A percentile compares a stretch with the other conserved stretches of the same genome.
Evolutionary conservation across 768 basidiomycete genomes (phyloP).

Genomic region (Boletus reticulatus): DNA sequence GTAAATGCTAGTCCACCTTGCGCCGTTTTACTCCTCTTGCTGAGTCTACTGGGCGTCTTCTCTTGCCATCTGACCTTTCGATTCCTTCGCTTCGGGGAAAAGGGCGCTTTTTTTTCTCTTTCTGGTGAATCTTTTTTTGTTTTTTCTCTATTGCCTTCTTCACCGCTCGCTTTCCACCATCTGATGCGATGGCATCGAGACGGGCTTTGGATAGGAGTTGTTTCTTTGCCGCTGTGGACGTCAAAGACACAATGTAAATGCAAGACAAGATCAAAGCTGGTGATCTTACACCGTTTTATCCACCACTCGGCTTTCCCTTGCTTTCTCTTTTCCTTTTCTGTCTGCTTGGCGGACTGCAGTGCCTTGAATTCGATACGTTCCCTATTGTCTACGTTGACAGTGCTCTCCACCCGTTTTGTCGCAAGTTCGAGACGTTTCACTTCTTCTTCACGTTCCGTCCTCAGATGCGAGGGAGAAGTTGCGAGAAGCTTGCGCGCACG

Average conservation of each 20-base stretch:
- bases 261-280: not conserved
- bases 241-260: not conserved
- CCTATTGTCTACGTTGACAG: slow-evolving; percentile 67
- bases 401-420: slow-evolving; percentile 73
- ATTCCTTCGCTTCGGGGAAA: slow-evolving; percentile 36
- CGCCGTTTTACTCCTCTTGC: slow-evolving; percentile 22
- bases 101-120: slow-evolving; percentile 85
- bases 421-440: slow-evolving; percentile 68
- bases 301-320: slow-evolving; percentile 83
- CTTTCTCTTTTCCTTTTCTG: slow-evolving; percentile 57
- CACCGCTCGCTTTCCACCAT: slow-evolving; percentile 78
- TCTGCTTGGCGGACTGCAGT: slow-evolving; percentile 42
- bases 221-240: slow-evolving; percentile 68
- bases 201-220: slow-evolving; percentile 69
- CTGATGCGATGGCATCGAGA: slow-evolving; percentile 72
- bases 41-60: slow-evolving; percentile 15
- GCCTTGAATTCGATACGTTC: slow-evolving; percentile 73
- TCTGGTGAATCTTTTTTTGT: slow-evolving; percentile 81
- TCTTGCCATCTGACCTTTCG: slow-evolving; percentile 11
- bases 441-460: slow-evolving; percentile 63
- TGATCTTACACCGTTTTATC: slow-evolving; percentile 71
- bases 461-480: slow-evolving; percentile 59
- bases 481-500: slow-evolving; percentile 62
- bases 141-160: slow-evolving; percentile 89
- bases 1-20: slow-evolving; percentile 9